Conservation (phyloP, 2,329 filamentous ascomycete species). For the Stagonosporopsis cucurbitacearum region DNA sequence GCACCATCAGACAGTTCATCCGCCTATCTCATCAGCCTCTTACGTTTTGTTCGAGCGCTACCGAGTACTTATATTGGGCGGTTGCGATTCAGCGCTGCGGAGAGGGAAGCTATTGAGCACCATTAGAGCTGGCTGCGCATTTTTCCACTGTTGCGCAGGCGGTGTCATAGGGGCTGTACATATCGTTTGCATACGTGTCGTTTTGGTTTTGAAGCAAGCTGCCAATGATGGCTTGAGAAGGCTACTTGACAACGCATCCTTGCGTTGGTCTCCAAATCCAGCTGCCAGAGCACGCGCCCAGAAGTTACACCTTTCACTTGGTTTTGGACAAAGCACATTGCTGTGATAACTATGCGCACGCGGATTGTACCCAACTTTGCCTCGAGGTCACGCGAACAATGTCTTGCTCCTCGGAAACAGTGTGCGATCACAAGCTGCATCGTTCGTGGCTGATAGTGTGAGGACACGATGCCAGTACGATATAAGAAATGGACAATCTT, state of each 20-base stretch:
- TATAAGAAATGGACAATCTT: not conserved
- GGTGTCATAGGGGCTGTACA: constrained; percentile 86
- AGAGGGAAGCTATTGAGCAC: constrained; percentile 62
- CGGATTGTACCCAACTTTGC: not conserved
- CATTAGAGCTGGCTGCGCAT: constrained; percentile 78
- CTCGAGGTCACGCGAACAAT: not conserved
- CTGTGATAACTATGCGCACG: not conserved
- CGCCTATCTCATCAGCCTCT: constrained; percentile 46
- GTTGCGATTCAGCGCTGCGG: constrained; percentile 67
- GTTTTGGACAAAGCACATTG: not conserved
- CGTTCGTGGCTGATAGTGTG: not conserved
- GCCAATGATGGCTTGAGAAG: not conserved
- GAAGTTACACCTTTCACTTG: not conserved
- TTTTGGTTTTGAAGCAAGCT: not conserved
- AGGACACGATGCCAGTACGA: not conserved
- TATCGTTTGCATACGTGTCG: constrained; percentile 34
- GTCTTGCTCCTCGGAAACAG: not conserved
- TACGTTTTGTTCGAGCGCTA: constrained; percentile 48
- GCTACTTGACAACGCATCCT: not conserved
- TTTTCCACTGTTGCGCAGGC: constrained; percentile 70
- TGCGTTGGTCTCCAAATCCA: not conserved
- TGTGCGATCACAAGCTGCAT: not conserved
- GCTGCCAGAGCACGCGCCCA: not conserved
- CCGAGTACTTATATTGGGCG: constrained; percentile 43
- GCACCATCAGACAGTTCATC: constrained; percentile 52